These are phyloP conservation scores for Scenedesmus sp. DNA, from an alignment of 163 green algal genomes.

Conservation along the genomic window DNA sequence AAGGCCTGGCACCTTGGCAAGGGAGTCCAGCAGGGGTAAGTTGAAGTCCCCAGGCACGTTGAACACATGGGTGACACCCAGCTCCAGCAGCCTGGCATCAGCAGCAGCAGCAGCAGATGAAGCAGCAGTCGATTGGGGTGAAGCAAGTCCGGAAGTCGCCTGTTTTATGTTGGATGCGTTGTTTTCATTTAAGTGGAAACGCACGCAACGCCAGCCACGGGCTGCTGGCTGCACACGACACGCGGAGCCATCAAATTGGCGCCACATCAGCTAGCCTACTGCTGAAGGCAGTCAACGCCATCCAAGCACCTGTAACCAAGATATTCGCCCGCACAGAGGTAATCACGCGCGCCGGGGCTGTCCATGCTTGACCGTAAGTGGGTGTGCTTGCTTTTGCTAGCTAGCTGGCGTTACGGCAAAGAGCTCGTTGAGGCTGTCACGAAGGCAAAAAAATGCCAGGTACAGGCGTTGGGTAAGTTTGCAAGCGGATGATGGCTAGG, in stretches of 20 bases:
- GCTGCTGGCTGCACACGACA: neutral
- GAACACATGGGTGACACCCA: conserved; percentile 60
- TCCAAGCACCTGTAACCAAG: neutral
- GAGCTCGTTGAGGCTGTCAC: neutral
- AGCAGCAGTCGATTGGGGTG: conserved; percentile 40
- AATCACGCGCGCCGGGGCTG: neutral
- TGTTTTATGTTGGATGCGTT: neutral
- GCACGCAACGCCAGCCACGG: neutral
- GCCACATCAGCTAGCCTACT: neutral
- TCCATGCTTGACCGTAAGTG: neutral
- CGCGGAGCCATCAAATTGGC: neutral
- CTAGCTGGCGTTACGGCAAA: neutral
- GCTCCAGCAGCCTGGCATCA: conserved; percentile 56
- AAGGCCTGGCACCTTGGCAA: conserved; percentile 57
- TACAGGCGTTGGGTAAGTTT: neutral
- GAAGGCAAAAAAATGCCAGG: neutral
- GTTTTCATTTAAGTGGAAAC: neutral
- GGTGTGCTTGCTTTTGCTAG: neutral
- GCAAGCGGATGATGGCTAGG: neutral
- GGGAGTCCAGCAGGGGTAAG: conserved; percentile 72
- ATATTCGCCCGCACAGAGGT: neutral
- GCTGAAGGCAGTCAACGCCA: neutral
- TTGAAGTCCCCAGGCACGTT: conserved; percentile 75
- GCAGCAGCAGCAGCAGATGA: conserved; percentile 60
- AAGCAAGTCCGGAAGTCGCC: neutral